Evolutionary conservation across 805 yeast species (phyloP).

Genomic region (Lipomyces mesembrius): DNA sequence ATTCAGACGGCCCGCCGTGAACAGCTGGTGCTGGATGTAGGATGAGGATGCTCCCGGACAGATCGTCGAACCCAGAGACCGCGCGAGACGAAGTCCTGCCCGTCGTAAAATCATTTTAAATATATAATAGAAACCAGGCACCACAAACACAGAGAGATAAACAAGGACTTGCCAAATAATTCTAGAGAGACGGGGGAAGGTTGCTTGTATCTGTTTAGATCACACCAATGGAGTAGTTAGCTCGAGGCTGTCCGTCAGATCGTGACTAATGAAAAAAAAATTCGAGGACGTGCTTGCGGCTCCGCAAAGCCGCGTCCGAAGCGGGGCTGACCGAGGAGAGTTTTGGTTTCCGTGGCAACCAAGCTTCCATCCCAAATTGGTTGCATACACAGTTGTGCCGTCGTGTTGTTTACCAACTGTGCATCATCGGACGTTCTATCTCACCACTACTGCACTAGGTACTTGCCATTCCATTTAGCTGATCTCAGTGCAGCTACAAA

Average conservation of each 20-base stretch:
- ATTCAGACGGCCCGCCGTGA: neutral
- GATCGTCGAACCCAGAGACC: neutral
- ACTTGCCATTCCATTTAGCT: neutral
- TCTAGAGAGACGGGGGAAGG: too few species aligned
- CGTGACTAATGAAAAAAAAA: too few species aligned
- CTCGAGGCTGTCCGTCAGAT: too few species aligned
- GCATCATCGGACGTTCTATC: neutral
- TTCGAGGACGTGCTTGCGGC: neutral
- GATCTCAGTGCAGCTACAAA: neutral
- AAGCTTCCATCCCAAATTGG: neutral
- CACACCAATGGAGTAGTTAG: too few species aligned
- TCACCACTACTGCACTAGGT: neutral
- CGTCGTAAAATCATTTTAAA: constrained; percentile 7
- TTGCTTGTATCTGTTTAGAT: too few species aligned
- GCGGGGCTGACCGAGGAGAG: neutral
- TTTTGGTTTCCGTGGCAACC: constrained; percentile 2
- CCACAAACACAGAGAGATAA: neutral
- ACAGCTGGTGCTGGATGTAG: neutral
- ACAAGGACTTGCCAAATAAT: too few species aligned
- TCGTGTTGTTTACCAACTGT: neutral
- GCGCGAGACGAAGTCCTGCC: neutral
- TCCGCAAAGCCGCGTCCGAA: neutral
- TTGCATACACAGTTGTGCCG: neutral
- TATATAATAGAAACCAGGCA: neutral
- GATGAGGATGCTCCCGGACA: neutral